Evolutionary conservation across 169 alveolate genomes (phyloP), one percentile per base, ranked within the genome.

Genomic region (Eimeria acervulina): DNA sequence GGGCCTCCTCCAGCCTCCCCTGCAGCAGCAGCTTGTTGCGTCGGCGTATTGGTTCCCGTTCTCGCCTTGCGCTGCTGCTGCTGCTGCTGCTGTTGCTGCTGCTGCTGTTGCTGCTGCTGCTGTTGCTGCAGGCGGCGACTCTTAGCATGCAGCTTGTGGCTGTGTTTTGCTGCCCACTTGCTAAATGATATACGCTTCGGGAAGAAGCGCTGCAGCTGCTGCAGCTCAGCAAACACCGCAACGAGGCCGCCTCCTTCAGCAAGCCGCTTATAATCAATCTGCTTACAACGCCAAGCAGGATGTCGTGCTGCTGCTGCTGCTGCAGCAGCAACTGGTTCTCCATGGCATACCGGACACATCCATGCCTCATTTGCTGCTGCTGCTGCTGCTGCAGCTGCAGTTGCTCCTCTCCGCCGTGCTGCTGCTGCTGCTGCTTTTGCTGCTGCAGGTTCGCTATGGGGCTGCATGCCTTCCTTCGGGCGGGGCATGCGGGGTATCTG

Each of bases 301-400:
- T 90, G 95, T 31, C 44, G 51, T 28, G 23, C 52, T 13, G 88
- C 72, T 15, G 87, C 87, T 21, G 59, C 55, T 21, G 89, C 76
- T 17, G 95, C 23, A n/a, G 40, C 76, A 26, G 95, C 66, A 19
- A 63, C 76, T 10, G 76, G 76, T 13, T 63, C 95, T n/a, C 95
- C 95, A 85, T 90, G 78, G 88, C 95, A 90, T 19, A 63, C 95
- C 3, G 95, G 95, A 80, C 95, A 90, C 95, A 90, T 90, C 95
- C 95, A 90, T 51, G 51, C n/a, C 7, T 40, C 55, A 7, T 12
- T 12, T 47, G 55, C 55, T 47, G 55, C 55, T 47, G 55, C 12
- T 47, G 55, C 55, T 47, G 55, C 55, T 47, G 19, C 55, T 47
- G 55, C 12, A 7, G 55, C 55, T 47, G 5, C 55, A 7, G 55